A percentile compares a stretch with the other conserved stretches of the same genome.
Evolutionary conservation across 2,329 filamentous ascomycete genomes (phyloP).

Genomic region (Paecilomyces niveus): DNA sequence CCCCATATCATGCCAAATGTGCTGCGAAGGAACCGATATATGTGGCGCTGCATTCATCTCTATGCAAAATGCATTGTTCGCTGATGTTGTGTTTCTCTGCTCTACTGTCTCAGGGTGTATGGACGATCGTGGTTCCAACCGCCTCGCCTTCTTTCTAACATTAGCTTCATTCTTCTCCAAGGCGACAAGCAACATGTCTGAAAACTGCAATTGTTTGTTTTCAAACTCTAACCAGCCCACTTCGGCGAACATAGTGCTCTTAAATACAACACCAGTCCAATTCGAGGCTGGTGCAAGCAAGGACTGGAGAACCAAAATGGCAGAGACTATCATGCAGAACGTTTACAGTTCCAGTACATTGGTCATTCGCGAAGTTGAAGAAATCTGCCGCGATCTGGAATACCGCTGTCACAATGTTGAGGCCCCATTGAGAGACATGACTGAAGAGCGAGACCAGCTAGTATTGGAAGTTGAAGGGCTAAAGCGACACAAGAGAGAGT

Average conservation of each 20-base stretch:
- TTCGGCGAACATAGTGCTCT: background rate
- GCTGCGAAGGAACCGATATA: conserved; percentile 12
- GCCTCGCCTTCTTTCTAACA: conserved; percentile 4
- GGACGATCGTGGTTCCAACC: background rate
- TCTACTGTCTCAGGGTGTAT: conserved; percentile 8
- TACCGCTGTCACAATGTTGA: conserved; percentile 49
- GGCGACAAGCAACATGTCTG: conserved; percentile 2
- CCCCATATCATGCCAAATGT: conserved; percentile 9
- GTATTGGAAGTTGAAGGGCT: conserved; percentile 26
- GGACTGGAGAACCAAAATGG: conserved; percentile 46
- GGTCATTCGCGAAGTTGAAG: conserved; percentile 43
- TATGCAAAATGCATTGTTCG: conserved; percentile 18
- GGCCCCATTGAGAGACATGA: conserved; percentile 42
- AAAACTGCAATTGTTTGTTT: background rate
- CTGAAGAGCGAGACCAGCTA: conserved; percentile 25
- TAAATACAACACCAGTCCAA: background rate
- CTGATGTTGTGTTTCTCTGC: conserved; percentile 19
- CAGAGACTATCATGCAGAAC: conserved; percentile 36
- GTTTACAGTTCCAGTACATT: conserved; percentile 39
- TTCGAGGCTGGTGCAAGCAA: conserved; percentile 18
- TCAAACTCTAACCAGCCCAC: background rate
- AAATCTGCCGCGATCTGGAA: conserved; percentile 52
- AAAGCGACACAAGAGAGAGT: conserved; percentile 4
- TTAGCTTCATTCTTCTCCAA: conserved; percentile 15
- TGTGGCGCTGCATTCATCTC: conserved; percentile 13